Base-by-base conservation (phyloP, 768 basidiomycete species). In the Suillus brevipes region DNA sequence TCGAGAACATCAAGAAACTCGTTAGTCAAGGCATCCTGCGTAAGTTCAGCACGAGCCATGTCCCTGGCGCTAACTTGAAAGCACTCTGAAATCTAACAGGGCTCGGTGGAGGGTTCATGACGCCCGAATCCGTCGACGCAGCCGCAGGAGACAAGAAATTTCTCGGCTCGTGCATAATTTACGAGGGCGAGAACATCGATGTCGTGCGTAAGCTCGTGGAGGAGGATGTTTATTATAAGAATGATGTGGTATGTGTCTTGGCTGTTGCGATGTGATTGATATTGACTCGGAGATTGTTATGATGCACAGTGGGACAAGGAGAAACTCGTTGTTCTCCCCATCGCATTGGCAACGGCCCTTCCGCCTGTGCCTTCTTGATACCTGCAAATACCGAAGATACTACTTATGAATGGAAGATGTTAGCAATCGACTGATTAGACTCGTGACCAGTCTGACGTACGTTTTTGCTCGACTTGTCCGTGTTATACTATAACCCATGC, bases 291-390 rank as follows among this genome's bases (percentile, higher is more conserved):
- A 47, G 8, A 62, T 43, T 42, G 43, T 37, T 43, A 47, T 59
- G n/a, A 13, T 37, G 28, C 23, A n/a, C 66, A 87, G 86, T 88
- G 87, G 86, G 87, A 87, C 69, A 75, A 78, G 65, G 83, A 84
- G 66, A 85, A 80, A 69, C 64, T 88, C 20, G 79, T 82, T n/a
- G 82, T 88, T 52, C 65, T 79, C 25, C 87, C 85, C 12, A 78
- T 82, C 64, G 52, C 75, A 23, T 66, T 78, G 42, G 80, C 76
- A 28, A 75, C 71, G 34, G 59, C 61, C 8, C 45, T 71, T 23
- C 69, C 69, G 14, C 66, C 63, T 8, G 49, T 63, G 8, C 56
- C 61, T 13, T n/a, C 37, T 63, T 67, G 70, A 53, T 23, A 28
- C 13, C 12, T 28, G 47, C 52, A 38, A 23, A 38, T 58, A 40